phyloP scores from a whole-genome alignment of 208 protist species.

The Trypanosoma caninum region DNA sequence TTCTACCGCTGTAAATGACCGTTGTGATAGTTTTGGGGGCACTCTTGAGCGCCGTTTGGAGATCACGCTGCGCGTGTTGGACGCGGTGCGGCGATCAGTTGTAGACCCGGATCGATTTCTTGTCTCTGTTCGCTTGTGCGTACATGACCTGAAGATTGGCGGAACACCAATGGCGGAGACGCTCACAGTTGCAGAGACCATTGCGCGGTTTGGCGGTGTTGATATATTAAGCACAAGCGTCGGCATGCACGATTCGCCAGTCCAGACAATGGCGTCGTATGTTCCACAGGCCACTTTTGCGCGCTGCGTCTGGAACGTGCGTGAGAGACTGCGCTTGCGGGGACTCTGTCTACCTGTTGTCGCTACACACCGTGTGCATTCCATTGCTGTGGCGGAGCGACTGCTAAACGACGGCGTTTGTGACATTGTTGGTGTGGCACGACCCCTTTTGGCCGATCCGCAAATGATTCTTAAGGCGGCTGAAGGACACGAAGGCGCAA shows the following conservation, averaged over 20 bases:
- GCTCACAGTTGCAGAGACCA: conserved; percentile 58
- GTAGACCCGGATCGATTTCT: conserved; percentile 65
- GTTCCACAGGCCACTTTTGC: conserved; percentile 89
- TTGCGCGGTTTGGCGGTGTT: conserved; percentile 73
- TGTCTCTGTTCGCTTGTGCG: conserved; percentile 88
- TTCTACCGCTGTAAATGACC: conserved; percentile 82
- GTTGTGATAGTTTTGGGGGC: conserved; percentile 81
- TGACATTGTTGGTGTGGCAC: conserved; percentile 89
- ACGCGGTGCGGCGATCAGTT: conserved; percentile 47
- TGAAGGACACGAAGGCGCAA: conserved; percentile 52
- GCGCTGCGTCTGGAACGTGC: conserved; percentile 66
- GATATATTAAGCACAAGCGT: conserved; percentile 94
- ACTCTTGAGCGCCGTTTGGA: conserved; percentile 83
- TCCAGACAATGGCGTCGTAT: conserved; percentile 91
- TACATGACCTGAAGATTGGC: conserved; percentile 88
- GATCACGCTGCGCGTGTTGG: conserved; percentile 83
- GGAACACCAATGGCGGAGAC: conserved; percentile 87
- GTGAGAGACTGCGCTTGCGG: conserved; percentile 36
- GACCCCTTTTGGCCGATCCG: conserved; percentile 89
- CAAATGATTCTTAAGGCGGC: conserved; percentile 87
- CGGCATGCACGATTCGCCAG: conserved; percentile 94
- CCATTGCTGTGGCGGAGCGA: conserved; percentile 73
- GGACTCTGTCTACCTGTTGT: conserved; percentile 75
- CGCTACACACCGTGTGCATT: conserved; percentile 91
- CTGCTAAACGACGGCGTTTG: conserved; percentile 62